These are phyloP conservation scores for Didymella keratinophila DNA, from an alignment of 2,329 filamentous ascomycete species.

Conservation along the genomic window DNA sequence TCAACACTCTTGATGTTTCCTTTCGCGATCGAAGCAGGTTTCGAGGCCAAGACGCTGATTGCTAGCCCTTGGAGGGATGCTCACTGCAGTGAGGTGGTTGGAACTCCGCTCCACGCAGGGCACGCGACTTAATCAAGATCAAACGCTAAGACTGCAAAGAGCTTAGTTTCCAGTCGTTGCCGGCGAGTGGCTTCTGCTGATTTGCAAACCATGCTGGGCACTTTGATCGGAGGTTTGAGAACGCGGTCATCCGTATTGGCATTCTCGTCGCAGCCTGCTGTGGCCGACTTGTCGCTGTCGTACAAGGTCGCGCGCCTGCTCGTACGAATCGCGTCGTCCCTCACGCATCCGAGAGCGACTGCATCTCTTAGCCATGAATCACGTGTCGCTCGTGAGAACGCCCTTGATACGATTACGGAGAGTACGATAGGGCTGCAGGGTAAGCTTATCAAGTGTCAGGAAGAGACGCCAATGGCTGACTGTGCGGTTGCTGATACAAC, in stretches of 20 bases:
- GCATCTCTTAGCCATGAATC: conserved; percentile 10
- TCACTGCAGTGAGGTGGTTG: conserved; percentile 4
- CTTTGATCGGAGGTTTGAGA: conserved; percentile 16
- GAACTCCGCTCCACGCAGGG: not conserved
- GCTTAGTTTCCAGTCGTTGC: conserved; percentile 16
- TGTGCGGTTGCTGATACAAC: not conserved
- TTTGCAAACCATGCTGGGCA: conserved; percentile 1
- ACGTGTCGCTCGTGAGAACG: not conserved
- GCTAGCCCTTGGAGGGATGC: not conserved
- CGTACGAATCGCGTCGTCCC: conserved; percentile 4
- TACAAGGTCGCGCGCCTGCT: conserved; percentile 6
- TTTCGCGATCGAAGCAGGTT: conserved; percentile 2
- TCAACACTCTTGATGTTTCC: not conserved
- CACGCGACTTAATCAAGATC: conserved; percentile 14
- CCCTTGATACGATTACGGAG: not conserved
- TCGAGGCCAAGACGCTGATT: not conserved
- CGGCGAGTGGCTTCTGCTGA: conserved; percentile 12
- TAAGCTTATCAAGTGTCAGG: not conserved
- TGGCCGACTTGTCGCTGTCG: conserved; percentile 1
- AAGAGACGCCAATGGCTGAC: conserved; percentile 4
- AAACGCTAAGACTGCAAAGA: not conserved
- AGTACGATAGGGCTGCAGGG: conserved; percentile 15
- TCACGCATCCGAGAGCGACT: not conserved
- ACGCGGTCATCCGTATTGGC: conserved; percentile 18
- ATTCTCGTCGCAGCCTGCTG: conserved; percentile 7